phyloP scores from a whole-genome alignment of 164 flowering plant genomes.

The Pachysandra terminalis region DNA sequence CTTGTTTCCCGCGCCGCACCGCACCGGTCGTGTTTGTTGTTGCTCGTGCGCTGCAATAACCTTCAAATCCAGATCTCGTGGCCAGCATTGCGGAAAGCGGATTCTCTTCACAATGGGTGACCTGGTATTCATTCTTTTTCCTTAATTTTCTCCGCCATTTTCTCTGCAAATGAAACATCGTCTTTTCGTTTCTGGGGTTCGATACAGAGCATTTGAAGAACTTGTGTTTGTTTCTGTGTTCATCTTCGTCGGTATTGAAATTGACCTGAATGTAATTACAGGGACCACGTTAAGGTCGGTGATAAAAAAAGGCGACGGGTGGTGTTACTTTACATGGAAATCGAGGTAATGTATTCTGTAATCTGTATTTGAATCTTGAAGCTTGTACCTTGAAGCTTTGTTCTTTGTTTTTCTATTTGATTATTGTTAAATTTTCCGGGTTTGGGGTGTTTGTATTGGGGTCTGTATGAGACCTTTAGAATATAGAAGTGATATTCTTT shows the following conservation, averaged over 20 bases:
- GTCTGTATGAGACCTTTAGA: conserved; percentile 12
- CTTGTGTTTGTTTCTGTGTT: conserved; percentile 1
- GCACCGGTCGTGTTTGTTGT: conserved; percentile 42
- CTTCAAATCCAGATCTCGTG: conserved; percentile 32
- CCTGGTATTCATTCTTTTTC: neutral
- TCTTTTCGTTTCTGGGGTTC: conserved; percentile 3
- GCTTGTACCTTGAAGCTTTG: conserved; percentile 20
- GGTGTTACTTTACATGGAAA: conserved; percentile 31
- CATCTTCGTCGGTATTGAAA: neutral
- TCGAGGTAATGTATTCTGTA: conserved; percentile 30
- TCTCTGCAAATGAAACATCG: conserved; percentile 4
- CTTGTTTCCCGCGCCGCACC: conserved; percentile 38
- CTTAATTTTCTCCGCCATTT: conserved; percentile 31
- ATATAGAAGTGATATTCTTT: conserved; percentile 8
- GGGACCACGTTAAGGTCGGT: conserved; percentile 39
- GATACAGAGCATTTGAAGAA: conserved; percentile 25
- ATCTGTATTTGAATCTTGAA: too few relatives aligned
- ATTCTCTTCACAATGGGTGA: neutral
- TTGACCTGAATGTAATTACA: conserved; percentile 2
- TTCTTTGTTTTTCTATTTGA: conserved; percentile 19
- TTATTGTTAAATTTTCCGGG: conserved; percentile 13
- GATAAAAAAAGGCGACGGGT: conserved; percentile 29
- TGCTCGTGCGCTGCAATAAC: conserved; percentile 40
- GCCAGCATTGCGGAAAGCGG: neutral
- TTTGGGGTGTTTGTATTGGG: neutral